phyloP scores from a whole-genome alignment of 1,284 basidiomycete genomes.

The Rhodotorula sp. region DNA sequence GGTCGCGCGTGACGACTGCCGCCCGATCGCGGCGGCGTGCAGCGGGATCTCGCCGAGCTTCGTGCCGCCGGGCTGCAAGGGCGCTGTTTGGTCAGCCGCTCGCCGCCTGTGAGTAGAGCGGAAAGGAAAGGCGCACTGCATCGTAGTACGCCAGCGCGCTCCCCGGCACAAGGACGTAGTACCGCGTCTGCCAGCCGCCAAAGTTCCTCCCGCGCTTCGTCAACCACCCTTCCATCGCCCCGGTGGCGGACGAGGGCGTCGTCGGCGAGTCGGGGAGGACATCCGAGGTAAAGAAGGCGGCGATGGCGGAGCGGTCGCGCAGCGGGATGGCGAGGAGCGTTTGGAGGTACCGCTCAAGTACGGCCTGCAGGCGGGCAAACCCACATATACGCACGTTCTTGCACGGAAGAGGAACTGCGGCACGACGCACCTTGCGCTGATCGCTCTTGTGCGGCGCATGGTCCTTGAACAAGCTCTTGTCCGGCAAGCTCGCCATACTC shows the following conservation, averaged over 20 bases:
- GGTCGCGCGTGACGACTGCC: conserved; percentile 60
- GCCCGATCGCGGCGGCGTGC: conserved; percentile 33
- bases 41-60: conserved; percentile 78
- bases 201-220: conserved; percentile 97
- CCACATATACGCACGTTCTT: too few species aligned
- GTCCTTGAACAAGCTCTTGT: conserved; percentile 92
- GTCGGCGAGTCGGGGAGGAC: conserved; percentile 56
- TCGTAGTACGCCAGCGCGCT: conserved; percentile 89
- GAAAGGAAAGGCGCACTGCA: conserved; percentile 61
- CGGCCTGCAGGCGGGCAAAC: conserved; percentile 58
- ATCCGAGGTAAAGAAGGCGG: conserved; percentile 89
- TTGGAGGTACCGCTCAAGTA: conserved; percentile 84
- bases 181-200: conserved; percentile 87
- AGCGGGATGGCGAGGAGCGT: conserved; percentile 74
- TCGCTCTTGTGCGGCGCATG: conserved; percentile 95
- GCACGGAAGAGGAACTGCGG: too few species aligned
- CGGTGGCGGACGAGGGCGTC: conserved; percentile 56
- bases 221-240: conserved; percentile 79
- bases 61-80: conserved; percentile 75
- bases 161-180: conserved; percentile 81
- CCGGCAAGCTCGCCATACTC: conserved; percentile 73
- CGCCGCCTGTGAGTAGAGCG: conserved; percentile 20
- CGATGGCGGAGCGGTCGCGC: conserved; percentile 85
- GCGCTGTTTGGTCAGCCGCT: background rate
- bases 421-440: conserved; percentile 87